phyloP scores from a whole-genome alignment of 2,329 filamentous ascomycete genomes.

The Colletotrichum sp. region DNA sequence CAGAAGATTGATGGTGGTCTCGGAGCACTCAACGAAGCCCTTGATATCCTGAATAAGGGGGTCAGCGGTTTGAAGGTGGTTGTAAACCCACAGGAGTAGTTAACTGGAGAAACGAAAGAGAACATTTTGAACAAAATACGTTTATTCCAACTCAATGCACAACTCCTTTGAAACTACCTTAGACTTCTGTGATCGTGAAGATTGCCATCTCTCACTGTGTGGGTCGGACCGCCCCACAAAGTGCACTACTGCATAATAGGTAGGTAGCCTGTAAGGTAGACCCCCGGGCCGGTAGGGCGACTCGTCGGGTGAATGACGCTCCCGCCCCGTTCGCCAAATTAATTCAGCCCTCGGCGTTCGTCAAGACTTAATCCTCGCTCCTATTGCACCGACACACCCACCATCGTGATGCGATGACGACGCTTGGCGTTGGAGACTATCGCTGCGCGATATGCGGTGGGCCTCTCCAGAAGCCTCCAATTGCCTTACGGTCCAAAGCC shows the following conservation, averaged over 20 bases:
- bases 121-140: background rate
- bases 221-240: background rate
- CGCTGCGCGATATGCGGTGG: background rate
- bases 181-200: background rate
- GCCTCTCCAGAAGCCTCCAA: background rate
- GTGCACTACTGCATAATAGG: too few relatives aligned
- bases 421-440: background rate
- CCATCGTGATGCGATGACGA: background rate
- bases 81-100: background rate
- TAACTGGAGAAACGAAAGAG: background rate
- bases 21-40: background rate
- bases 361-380: background rate
- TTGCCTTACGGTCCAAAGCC: background rate
- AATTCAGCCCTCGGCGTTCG: background rate
- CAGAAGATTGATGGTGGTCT: background rate
- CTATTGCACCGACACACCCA: background rate
- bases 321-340: background rate
- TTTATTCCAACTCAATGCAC: background rate
- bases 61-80: slow-evolving; percentile 6
- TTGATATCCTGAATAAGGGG: background rate
- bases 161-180: background rate
- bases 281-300: too few relatives aligned
- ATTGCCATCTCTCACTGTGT: background rate
- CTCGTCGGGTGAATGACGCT: background rate
- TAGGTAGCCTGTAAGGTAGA: too few relatives aligned